Conservation (phyloP, 305 asterid genomes). For the Fraxinus floribunda region DNA sequence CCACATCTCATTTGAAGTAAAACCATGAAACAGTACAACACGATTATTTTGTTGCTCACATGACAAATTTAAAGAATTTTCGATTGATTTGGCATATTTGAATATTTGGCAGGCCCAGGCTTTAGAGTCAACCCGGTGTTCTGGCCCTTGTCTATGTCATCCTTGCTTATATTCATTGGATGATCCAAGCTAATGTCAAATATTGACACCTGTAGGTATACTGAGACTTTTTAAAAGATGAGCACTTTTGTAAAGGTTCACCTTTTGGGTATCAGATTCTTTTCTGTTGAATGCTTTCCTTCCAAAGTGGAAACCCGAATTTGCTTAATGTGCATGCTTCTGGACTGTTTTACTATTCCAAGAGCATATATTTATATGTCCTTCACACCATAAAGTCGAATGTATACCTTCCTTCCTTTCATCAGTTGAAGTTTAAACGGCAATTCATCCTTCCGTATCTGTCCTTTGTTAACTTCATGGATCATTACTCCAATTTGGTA, state of each 20-base stretch:
- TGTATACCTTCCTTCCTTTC: slow-evolving; percentile 14
- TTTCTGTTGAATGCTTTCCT: slow-evolving; percentile 35
- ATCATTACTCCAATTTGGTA: slow-evolving; percentile 28
- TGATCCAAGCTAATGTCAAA: background rate
- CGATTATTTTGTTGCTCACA: slow-evolving; percentile 1
- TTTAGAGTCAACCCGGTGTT: background rate
- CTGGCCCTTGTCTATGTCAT: background rate
- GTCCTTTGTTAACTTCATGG: background rate
- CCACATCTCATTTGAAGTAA: slow-evolving; percentile 4
- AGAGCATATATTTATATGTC: background rate
- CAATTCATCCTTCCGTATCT: background rate
- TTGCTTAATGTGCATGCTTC: slow-evolving; percentile 24
- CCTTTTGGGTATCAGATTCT: slow-evolving; percentile 60
- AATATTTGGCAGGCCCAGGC: background rate
- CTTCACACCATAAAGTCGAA: slow-evolving; percentile 15
- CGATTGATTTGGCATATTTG: background rate
- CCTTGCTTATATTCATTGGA: slow-evolving; percentile 16
- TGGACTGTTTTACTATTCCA: background rate
- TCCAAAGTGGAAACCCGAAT: slow-evolving; percentile 57
- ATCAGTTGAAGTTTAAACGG: slow-evolving; percentile 1
- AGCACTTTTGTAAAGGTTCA: slow-evolving; percentile 6
- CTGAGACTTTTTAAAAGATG: background rate
- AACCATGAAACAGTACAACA: background rate
- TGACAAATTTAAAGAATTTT: background rate
- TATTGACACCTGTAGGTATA: background rate